phyloP scores from a whole-genome alignment of 192 early-diverging fungal genomes.

The Coemansia sp. region DNA sequence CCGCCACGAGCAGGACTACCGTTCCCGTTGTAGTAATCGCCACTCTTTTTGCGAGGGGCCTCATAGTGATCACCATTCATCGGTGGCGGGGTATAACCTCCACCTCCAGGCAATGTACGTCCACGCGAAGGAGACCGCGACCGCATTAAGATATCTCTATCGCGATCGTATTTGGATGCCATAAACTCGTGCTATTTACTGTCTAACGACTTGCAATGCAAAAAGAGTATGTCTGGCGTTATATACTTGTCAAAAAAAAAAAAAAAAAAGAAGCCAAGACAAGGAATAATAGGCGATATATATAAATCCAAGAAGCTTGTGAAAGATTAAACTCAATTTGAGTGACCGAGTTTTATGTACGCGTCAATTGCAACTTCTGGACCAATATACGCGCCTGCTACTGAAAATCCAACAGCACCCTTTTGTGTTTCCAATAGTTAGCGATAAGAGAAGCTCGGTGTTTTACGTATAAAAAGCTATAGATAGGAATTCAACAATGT shows the following conservation, averaged over 20 bases:
- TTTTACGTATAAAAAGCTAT: neutral
- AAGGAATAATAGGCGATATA: too few species aligned
- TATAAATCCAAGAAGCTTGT: too few species aligned
- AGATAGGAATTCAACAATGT: neutral
- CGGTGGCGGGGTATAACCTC: constrained; percentile 31
- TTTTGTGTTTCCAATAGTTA: neutral
- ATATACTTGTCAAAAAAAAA: too few species aligned
- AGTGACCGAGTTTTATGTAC: neutral
- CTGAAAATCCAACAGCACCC: neutral
- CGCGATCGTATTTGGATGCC: constrained; percentile 8
- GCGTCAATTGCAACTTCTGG: neutral
- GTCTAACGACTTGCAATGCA: neutral
- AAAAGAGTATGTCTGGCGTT: neutral
- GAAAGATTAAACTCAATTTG: too few species aligned
- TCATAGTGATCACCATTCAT: constrained; percentile 2
- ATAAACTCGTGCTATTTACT: neutral
- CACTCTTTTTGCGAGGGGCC: neutral
- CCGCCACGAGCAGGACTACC: neutral
- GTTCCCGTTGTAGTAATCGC: neutral
- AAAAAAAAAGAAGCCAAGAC: too few species aligned
- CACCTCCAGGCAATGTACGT: constrained; percentile 7
- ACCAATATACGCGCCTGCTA: neutral
- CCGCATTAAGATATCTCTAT: constrained; percentile 5
- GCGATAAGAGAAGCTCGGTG: neutral
- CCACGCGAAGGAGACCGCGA: constrained; percentile 32